Evolutionary conservation across 1,139 yeast species (phyloP).

Genomic region (Yamadazyma friedrichii): DNA sequence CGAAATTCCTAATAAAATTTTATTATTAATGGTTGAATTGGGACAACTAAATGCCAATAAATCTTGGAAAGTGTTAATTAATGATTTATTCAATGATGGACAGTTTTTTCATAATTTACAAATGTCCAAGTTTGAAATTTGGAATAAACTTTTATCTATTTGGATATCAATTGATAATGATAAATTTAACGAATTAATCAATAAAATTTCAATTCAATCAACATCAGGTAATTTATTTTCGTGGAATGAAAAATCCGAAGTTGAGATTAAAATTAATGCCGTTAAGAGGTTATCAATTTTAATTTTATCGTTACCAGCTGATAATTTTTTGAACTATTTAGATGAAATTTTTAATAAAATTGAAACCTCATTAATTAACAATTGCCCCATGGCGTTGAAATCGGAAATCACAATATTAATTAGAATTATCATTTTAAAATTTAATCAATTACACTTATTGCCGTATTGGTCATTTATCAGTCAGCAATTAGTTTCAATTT

Average conservation of each 20-base stretch:
- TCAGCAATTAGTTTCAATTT: conserved; percentile 56
- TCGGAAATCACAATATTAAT: conserved; percentile 55
- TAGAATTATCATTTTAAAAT: conserved; percentile 61
- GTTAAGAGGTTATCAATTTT: conserved; percentile 63
- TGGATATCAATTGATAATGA: conserved; percentile 62
- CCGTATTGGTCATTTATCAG: conserved; percentile 72
- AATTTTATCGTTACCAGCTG: conserved; percentile 58
- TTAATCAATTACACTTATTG: conserved; percentile 61
- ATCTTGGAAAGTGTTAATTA: conserved; percentile 51
- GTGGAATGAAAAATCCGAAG: conserved; percentile 73
- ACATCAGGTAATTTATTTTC: conserved; percentile 62
- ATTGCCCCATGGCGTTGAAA: conserved; percentile 34
- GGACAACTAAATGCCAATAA: conserved; percentile 40
- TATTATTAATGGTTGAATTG: conserved; percentile 38
- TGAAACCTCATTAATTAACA: conserved; percentile 35
- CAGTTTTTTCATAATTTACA: conserved; percentile 38
- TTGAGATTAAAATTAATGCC: conserved; percentile 46
- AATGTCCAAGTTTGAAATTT: conserved; percentile 26
- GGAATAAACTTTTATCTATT: conserved; percentile 50
- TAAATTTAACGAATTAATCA: conserved; percentile 53
- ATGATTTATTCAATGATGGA: conserved; percentile 52
- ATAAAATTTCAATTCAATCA: conserved; percentile 46
- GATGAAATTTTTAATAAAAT: conserved; percentile 53
- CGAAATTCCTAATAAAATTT: conserved; percentile 30
- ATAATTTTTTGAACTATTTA: conserved; percentile 48